phyloP scores from a whole-genome alignment of 2,329 filamentous ascomycete genomes.

The Ophiosphaerella narmari region DNA sequence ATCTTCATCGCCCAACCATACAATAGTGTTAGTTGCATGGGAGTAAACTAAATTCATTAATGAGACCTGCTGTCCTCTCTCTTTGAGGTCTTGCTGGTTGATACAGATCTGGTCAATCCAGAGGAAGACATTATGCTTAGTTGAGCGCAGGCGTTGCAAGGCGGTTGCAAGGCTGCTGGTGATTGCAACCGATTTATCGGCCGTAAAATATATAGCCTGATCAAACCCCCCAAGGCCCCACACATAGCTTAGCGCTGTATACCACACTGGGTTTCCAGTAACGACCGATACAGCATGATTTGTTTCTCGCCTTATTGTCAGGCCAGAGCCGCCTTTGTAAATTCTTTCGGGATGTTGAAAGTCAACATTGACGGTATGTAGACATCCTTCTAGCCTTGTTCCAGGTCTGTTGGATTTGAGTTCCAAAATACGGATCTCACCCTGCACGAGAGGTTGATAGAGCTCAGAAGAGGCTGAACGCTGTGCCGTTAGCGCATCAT shows the following conservation, averaged over 20 bases:
- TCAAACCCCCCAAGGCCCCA: conserved; percentile 24
- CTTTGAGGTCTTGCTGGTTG: conserved; percentile 22
- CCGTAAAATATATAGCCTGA: conserved; percentile 9
- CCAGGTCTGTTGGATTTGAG: conserved; percentile 15
- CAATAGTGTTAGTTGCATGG: conserved; percentile 30
- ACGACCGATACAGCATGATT: conserved; percentile 25
- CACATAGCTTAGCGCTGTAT: conserved; percentile 28
- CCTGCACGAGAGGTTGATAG: conserved; percentile 10
- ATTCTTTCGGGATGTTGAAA: conserved; percentile 20
- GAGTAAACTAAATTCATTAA: conserved; percentile 31
- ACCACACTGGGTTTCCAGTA: conserved; percentile 20
- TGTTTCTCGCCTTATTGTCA: conserved; percentile 11
- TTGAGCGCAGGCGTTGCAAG: conserved; percentile 17
- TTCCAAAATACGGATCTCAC: conserved; percentile 30
- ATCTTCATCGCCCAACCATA: conserved; percentile 32
- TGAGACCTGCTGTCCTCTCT: conserved; percentile 31
- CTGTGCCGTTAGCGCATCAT: not conserved
- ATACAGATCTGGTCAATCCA: conserved; percentile 34
- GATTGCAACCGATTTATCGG: conserved; percentile 12
- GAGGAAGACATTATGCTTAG: conserved; percentile 21
- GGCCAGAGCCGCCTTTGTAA: not conserved
- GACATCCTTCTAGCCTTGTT: conserved; percentile 8
- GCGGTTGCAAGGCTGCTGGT: conserved; percentile 22
- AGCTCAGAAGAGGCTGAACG: not conserved
- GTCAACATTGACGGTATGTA: conserved; percentile 26